Conservation (phyloP, 1,139 yeast genomes). For the Hanseniaspora sp. region DNA sequence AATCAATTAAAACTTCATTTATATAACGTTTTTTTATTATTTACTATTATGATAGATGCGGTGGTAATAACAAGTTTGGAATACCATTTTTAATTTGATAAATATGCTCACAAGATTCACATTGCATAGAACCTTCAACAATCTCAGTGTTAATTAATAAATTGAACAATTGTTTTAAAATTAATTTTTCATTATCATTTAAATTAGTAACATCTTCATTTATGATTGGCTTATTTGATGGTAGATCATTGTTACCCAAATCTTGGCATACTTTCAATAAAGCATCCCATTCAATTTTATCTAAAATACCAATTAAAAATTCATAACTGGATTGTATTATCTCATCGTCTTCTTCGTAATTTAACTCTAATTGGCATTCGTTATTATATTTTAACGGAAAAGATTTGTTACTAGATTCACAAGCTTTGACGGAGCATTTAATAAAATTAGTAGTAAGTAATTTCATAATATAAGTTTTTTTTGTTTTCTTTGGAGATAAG, state of each 20-base stretch:
- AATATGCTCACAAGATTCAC: conserved; percentile 75
- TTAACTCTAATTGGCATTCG: conserved; percentile 39
- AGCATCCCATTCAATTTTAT: conserved; percentile 83
- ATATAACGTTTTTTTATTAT: neutral
- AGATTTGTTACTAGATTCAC: conserved; percentile 62
- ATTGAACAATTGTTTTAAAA: conserved; percentile 65
- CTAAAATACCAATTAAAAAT: conserved; percentile 64
- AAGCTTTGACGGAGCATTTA: conserved; percentile 77
- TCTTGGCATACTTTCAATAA: conserved; percentile 64
- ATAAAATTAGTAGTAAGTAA: conserved; percentile 89
- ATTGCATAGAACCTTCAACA: conserved; percentile 76
- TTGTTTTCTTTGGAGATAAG: neutral
- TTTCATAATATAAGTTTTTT: conserved; percentile 46
- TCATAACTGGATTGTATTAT: conserved; percentile 68
- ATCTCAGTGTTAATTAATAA: conserved; percentile 78
- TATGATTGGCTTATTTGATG: conserved; percentile 42
- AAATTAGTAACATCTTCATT: conserved; percentile 24
- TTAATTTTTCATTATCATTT: conserved; percentile 42
- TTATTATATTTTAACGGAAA: conserved; percentile 69
- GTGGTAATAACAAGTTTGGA: conserved; percentile 89
- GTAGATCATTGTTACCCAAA: conserved; percentile 52
- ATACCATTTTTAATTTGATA: conserved; percentile 86
- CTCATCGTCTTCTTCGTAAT: conserved; percentile 13
- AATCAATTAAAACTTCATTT: neutral
- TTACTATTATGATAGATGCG: conserved; percentile 54